These are phyloP conservation scores for Phyllosticta ampelicida DNA, from an alignment of 2,329 filamentous ascomycete genomes.

Conservation along the genomic window DNA sequence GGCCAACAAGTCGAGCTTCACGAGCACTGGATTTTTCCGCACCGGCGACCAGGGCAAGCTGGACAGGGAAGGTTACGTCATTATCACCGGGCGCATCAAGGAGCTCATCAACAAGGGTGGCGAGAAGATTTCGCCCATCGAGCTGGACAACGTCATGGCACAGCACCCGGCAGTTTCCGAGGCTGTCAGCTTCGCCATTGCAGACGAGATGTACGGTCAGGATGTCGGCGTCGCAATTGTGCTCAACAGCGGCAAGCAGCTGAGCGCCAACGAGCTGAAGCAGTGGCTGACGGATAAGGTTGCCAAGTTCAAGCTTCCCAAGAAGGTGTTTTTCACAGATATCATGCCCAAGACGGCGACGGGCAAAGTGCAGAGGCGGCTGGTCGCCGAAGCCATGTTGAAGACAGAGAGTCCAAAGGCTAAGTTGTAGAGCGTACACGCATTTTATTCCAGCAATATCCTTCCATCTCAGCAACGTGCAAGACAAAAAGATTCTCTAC, in stretches of 20 bases:
- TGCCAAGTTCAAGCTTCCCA: conserved; percentile 77
- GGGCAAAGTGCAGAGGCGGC: conserved; percentile 75
- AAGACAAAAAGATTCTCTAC: background rate
- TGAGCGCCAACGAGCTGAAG: conserved; percentile 52
- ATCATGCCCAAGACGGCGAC: conserved; percentile 88
- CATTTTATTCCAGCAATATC: background rate
- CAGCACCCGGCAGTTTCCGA: conserved; percentile 62
- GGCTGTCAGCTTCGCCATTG: conserved; percentile 73
- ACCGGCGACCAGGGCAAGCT: conserved; percentile 78
- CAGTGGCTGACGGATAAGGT: conserved; percentile 58
- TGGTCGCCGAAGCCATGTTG: conserved; percentile 77
- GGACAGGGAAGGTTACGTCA: conserved; percentile 69
- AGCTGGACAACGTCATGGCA: conserved; percentile 74
- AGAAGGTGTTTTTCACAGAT: conserved; percentile 73
- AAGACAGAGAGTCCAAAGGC: conserved; percentile 51
- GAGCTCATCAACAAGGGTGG: conserved; percentile 86
- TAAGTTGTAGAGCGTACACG: conserved; percentile 34
- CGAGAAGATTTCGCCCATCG: conserved; percentile 82
- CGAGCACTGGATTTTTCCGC: conserved; percentile 68
- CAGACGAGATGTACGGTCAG: conserved; percentile 74
- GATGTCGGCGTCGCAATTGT: conserved; percentile 70
- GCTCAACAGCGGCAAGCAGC: conserved; percentile 50
- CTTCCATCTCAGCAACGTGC: background rate
- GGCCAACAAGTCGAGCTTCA: conserved; percentile 66
- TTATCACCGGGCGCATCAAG: conserved; percentile 87